A percentile compares a stretch with the other conserved stretches of the same genome.
Conservation (phyloP, 352 stramenopile genomes). For the Phytophthora fragariaefolia region DNA sequence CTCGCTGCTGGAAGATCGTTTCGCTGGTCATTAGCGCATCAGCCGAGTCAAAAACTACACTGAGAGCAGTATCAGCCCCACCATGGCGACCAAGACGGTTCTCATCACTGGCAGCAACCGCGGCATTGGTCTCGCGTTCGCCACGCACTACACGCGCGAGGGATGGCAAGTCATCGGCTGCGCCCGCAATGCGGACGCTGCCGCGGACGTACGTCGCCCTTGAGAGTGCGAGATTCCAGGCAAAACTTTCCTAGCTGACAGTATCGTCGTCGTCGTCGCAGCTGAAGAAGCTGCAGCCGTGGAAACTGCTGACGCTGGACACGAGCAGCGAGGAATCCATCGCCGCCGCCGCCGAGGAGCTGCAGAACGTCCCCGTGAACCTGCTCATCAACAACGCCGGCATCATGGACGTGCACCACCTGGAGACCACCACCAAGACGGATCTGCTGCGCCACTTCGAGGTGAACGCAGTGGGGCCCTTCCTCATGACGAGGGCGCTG, state of each 20-base stretch:
- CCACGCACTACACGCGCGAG: constrained; percentile 31
- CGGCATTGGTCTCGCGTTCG: constrained; percentile 42
- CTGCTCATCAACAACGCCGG: constrained; percentile 74
- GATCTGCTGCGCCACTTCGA: constrained; percentile 66
- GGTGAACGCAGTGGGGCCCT: constrained; percentile 66
- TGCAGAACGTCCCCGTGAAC: constrained; percentile 56
- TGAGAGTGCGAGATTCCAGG: too few relatives aligned
- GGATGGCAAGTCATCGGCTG: constrained; percentile 43
- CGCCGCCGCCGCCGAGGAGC: constrained; percentile 31
- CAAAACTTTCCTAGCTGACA: too few relatives aligned
- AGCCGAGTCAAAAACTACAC: not conserved
- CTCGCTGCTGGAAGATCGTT: constrained; percentile 1
- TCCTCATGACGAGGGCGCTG: constrained; percentile 64
- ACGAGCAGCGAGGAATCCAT: constrained; percentile 53
- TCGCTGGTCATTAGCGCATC: not conserved
- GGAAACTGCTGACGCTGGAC: constrained; percentile 43
- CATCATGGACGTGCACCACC: constrained; percentile 42
- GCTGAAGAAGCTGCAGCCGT: constrained; percentile 34
- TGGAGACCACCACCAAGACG: constrained; percentile 52
- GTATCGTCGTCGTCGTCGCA: not conserved
- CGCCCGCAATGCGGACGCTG: constrained; percentile 29
- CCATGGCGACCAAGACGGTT: constrained; percentile 42
- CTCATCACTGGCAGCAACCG: constrained; percentile 41
- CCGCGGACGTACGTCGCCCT: constrained; percentile 29
- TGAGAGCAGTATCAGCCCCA: not conserved